Percentiles rank a stretch among this genome's conserved stretches.
Evolutionary conservation across 2,329 filamentous ascomycete genomes (phyloP).

Genomic region (Ophiostoma piceae): DNA sequence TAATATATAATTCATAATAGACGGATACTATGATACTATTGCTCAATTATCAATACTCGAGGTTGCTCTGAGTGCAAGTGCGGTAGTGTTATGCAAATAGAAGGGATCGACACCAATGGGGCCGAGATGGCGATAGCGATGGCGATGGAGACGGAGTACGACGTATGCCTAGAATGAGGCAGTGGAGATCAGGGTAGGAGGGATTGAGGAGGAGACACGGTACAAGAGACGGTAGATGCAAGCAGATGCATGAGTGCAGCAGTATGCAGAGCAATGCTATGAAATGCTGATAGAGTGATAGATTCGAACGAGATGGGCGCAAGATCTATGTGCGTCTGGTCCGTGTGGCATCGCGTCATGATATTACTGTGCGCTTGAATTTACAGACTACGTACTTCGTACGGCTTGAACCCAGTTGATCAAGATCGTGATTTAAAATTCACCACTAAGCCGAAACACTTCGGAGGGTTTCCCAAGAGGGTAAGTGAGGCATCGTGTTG

Average conservation of each 20-base stretch:
- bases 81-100: neutral
- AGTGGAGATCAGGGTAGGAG: neutral
- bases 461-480: slow-evolving; percentile 5
- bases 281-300: neutral
- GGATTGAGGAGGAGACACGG: neutral
- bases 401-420: neutral
- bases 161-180: neutral
- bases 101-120: slow-evolving; percentile 1
- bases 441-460: neutral
- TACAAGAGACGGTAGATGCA: neutral
- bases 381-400: neutral
- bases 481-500: neutral
- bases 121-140: neutral
- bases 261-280: neutral
- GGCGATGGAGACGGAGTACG: neutral
- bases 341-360: neutral
- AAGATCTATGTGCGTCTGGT: neutral
- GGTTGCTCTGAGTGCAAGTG: neutral
- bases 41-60: neutral
- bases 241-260: neutral
- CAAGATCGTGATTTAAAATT: neutral
- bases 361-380: neutral
- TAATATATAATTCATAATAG: neutral
- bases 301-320: neutral
- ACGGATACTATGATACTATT: neutral